These are phyloP conservation scores for Bipolaris zeicola DNA, from an alignment of 2,329 filamentous ascomycete genomes.

Conservation along the genomic window DNA sequence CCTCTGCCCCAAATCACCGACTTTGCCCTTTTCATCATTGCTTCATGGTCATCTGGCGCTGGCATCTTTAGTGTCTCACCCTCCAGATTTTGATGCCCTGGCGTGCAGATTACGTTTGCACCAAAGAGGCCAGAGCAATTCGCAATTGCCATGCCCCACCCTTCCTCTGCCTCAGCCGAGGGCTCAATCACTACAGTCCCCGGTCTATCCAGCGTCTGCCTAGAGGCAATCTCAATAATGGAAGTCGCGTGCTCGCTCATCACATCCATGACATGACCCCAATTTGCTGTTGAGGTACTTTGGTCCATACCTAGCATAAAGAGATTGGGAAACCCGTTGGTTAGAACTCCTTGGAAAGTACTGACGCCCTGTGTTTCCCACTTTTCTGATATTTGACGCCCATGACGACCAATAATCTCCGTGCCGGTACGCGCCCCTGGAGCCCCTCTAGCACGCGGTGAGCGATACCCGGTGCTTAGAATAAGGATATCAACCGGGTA, in stretches of 20 bases:
- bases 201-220: background rate
- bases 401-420: conserved; percentile 51
- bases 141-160: conserved; percentile 17
- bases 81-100: conserved; percentile 14
- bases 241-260: conserved; percentile 15
- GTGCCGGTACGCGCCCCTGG: conserved; percentile 28
- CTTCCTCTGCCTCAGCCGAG: conserved; percentile 9
- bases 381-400: conserved; percentile 48
- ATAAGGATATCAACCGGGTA: conserved; percentile 57
- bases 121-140: conserved; percentile 11
- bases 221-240: conserved; percentile 3
- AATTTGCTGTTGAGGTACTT: conserved; percentile 9
- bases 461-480: conserved; percentile 53
- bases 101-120: conserved; percentile 10
- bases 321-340: conserved; percentile 27
- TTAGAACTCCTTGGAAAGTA: conserved; percentile 51
- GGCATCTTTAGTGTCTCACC: conserved; percentile 14
- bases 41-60: conserved; percentile 8
- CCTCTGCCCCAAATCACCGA: conserved; percentile 10
- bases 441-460: conserved; percentile 3
- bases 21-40: conserved; percentile 19
- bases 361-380: conserved; percentile 52
- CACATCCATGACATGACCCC: conserved; percentile 9
- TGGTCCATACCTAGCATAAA: conserved; percentile 16
- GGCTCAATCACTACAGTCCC: conserved; percentile 9